Conservation (phyloP, 176 grass and related monocot species). For the Aegilops speltoides region DNA sequence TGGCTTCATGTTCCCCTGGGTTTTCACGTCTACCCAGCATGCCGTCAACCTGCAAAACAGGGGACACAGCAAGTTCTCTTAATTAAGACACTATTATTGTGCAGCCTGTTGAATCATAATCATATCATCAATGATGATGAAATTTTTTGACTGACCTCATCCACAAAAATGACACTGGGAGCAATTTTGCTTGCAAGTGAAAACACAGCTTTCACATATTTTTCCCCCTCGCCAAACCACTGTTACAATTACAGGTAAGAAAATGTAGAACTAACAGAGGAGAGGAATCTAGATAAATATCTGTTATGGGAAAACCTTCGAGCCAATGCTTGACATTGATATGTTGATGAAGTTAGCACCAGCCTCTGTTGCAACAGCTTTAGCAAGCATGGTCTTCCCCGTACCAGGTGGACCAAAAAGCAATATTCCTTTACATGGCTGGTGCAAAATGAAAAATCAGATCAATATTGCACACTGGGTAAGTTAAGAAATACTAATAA, state of each 20-base stretch:
- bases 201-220: slow-evolving; percentile 97
- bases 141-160: slow-evolving; percentile 71
- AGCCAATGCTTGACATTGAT: slow-evolving; percentile 99
- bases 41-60: slow-evolving; percentile 70
- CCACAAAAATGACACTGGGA: slow-evolving; percentile 96
- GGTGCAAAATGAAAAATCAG: slow-evolving; percentile 31
- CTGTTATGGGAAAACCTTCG: slow-evolving; percentile 59
- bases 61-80: background rate
- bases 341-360: slow-evolving; percentile 99
- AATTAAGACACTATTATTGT: background rate
- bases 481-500: background rate
- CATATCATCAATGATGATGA: slow-evolving; percentile 13
- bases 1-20: slow-evolving; percentile 97
- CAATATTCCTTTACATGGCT: slow-evolving; percentile 98
- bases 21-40: slow-evolving; percentile 98
- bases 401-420: slow-evolving; percentile 97
- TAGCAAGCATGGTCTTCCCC: slow-evolving; percentile 99
- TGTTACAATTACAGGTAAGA: slow-evolving; percentile 45
- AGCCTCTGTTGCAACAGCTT: slow-evolving; percentile 98
- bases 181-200: slow-evolving; percentile 98
- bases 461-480: background rate
- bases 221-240: slow-evolving; percentile 99
- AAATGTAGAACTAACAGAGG: slow-evolving; percentile 21
- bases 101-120: background rate
- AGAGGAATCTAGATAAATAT: slow-evolving; percentile 25